Base-by-base conservation (phyloP, 2,329 filamentous ascomycete species). In the Berkeleyomyces basicola region DNA sequence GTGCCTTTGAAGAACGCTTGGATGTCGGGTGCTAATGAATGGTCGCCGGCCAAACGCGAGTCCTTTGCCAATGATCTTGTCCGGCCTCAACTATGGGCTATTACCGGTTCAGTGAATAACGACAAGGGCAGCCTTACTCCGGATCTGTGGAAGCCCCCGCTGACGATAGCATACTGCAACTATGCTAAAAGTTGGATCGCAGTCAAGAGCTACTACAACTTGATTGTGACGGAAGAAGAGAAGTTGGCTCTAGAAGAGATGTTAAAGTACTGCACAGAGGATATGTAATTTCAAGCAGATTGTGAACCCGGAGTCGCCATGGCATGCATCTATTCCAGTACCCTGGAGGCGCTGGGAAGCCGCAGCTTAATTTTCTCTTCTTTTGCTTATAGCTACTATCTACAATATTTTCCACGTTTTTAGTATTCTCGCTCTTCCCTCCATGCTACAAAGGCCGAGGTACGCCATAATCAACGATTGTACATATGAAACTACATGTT, bases 1-100 rank as follows among this genome's bases (percentile, higher is more conserved):
- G 87, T 95, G 2, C 88, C 89, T 0, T 72, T 95, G 65, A 85
- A 85, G 70, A 89, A 91, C 69, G 87, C 88, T 4, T 92, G 87
- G 88, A 83, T 86, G 65, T 88, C 84, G 53, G 88, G 88, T 23
- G 88, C 88, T 10, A 78, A 80, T 6, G 72, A 75, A 1, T 92
- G 88, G 89, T 88, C 87, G 0, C 85, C 84, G 0, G 74, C 78
- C 23, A 77, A 80, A 68, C 82, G 89, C 63, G 75, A 85, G 70
- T 71, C 76, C 2, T 90, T 90, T 69, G 89, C 89, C 67, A 93
- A 90, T 72, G 89, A 93, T 73, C 71, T 92, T 64, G 79, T 75
- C 1, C 81, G 85, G 62, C 89, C 89, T 0, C 88, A 93, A 74
- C 79, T 93, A 39, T 80, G 88, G 74, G 86, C 88, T 42, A 87